Base-by-base conservation (phyloP, 2,329 filamentous ascomycete species). In the Fonsecaea nubica region DNA sequence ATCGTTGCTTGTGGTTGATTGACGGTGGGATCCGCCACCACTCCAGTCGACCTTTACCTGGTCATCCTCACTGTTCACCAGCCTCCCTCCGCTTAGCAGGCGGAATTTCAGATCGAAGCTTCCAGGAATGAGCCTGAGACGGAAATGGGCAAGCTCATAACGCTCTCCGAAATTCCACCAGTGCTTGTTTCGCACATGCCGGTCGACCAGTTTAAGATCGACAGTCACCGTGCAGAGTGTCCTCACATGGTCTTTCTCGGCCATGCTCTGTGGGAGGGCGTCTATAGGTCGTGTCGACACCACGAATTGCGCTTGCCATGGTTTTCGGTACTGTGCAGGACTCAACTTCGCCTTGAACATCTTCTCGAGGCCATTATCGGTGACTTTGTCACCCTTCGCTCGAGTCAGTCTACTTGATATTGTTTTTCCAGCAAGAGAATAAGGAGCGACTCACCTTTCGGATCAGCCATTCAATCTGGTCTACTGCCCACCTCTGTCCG, bases 381-480 rank as follows among this genome's bases (percentile, higher is more conserved):
- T 62, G 10, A 74, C 60, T 8, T 45, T 65, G 21, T 65, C 54
- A n/a, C 58, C 64, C 57, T 65, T n/a, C 1, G n/a, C 52, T 36
- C 15, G 3, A 13, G 10, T 48, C 18, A 36, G 30, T 58, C 18
- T 25, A 21, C 15, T 18, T 9, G 36, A 18, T 10, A 1, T 6
- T 36, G 18, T 15, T 10, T 40, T 38, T 18, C 25, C 13, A 58
- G 2, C 25, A 30, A 25, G 15, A 10, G n/a, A 6, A 52, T 3
- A 13, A 10, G 4, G 53, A 40, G 38, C 35, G 18, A 18, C 56
- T 21, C 71, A 77, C 75, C 74, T 77, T 72, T 35, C 72, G 66
- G 12, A 79, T 72, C 42, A 79, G 69, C 77, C 77, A 79, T 54
- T 78, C 74, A 9, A 79, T 74, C 65, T 78, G 76, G 25, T 76